These are phyloP conservation scores for Claviceps spartinae DNA, from an alignment of 2,329 filamentous ascomycete genomes.

Conservation along the genomic window DNA sequence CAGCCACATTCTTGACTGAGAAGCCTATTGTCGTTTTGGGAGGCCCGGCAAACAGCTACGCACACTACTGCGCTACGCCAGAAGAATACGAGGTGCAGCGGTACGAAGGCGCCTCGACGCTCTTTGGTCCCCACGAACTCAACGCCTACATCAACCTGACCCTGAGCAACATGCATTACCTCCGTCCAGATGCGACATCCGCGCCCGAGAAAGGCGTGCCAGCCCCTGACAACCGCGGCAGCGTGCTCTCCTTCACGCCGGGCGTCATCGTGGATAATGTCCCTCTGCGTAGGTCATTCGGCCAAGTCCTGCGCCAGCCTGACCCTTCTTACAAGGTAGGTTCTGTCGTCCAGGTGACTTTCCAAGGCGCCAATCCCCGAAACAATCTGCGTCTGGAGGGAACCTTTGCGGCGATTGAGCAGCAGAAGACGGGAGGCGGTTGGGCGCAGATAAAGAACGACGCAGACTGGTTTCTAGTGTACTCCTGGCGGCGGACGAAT, in stretches of 20 bases:
- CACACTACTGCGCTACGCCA: slow-evolving; percentile 65
- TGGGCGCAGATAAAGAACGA: slow-evolving; percentile 64
- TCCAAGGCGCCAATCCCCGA: slow-evolving; percentile 78
- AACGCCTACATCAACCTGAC: slow-evolving; percentile 81
- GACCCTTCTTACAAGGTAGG: slow-evolving; percentile 44
- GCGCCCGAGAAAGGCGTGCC: slow-evolving; percentile 38
- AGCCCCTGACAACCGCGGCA: slow-evolving; percentile 66
- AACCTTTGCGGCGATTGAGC: slow-evolving; percentile 68
- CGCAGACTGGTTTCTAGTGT: slow-evolving; percentile 72
- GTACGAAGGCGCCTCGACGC: slow-evolving; percentile 88
- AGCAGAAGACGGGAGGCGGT: slow-evolving; percentile 24
- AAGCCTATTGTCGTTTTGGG: slow-evolving; percentile 69
- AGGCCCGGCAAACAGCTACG: slow-evolving; percentile 82
- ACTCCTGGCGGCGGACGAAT: slow-evolving; percentile 62
- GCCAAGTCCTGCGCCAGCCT: slow-evolving; percentile 46
- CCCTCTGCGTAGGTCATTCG: slow-evolving; percentile 55
- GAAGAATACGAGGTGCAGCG: slow-evolving; percentile 77
- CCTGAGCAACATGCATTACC: slow-evolving; percentile 40
- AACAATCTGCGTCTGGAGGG: slow-evolving; percentile 71
- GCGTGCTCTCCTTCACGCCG: slow-evolving; percentile 67
- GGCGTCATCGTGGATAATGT: slow-evolving; percentile 62
- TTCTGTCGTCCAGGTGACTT: slow-evolving; percentile 49
- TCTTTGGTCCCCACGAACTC: slow-evolving; percentile 72
- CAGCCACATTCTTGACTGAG: slow-evolving; percentile 32
- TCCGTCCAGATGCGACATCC: slow-evolving; percentile 22